A percentile compares a stretch with the other conserved stretches of the same genome.
These are phyloP conservation scores for Penicillium sp. DNA, from an alignment of 2,329 filamentous ascomycete genomes.

Conservation along the genomic window DNA sequence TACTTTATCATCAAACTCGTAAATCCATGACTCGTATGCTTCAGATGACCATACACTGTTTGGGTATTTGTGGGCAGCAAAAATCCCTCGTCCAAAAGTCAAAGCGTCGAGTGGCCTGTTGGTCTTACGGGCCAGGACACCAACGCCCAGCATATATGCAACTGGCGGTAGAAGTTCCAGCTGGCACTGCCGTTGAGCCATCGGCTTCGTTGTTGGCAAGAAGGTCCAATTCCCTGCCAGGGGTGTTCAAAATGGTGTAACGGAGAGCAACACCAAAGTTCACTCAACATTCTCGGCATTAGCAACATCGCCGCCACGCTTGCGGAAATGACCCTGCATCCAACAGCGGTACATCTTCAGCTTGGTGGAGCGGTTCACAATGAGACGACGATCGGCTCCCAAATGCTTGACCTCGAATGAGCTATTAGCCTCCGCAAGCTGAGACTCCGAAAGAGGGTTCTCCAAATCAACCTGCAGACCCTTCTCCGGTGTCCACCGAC, in stretches of 20 bases:
- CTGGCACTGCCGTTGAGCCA: background rate
- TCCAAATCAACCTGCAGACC: slow-evolving; percentile 29
- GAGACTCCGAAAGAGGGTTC: slow-evolving; percentile 5
- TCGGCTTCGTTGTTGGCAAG: background rate
- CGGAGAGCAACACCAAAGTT: background rate
- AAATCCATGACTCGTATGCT: slow-evolving; percentile 1
- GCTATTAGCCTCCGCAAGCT: slow-evolving; percentile 19
- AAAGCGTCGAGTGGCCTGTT: background rate
- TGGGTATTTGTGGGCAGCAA: background rate
- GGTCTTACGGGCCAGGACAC: background rate
- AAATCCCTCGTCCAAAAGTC: background rate
- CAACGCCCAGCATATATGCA: background rate
- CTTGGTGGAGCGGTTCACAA: slow-evolving; percentile 87
- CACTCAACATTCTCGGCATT: background rate
- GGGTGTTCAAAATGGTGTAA: background rate
- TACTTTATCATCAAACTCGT: slow-evolving; percentile 4
- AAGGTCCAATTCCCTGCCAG: background rate
- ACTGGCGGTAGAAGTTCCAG: background rate
- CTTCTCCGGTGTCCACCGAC: slow-evolving; percentile 45
- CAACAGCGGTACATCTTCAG: slow-evolving; percentile 99
- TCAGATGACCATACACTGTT: background rate
- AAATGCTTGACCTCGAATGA: slow-evolving; percentile 73
- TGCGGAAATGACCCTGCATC: slow-evolving; percentile 47
- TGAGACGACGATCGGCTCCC: slow-evolving; percentile 80
- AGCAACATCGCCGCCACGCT: slow-evolving; percentile 25